Evolutionary conservation across 768 basidiomycete genomes (phyloP).

Genomic region (Trametes elegans): DNA sequence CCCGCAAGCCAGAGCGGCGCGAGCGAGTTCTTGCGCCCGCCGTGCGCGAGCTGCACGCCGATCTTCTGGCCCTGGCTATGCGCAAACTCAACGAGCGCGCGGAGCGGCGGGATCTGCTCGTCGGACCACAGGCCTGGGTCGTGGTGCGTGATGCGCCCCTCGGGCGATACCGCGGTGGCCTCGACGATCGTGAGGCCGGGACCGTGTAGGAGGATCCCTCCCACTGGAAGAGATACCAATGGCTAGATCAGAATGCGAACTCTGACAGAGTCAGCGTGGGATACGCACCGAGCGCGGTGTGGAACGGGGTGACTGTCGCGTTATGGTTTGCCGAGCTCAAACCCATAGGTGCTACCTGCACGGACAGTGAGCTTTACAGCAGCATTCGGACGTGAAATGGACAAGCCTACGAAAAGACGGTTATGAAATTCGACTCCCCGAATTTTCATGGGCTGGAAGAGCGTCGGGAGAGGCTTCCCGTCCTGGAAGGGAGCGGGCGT

Average conservation of each 20-base stretch:
- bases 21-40: constrained; percentile 67
- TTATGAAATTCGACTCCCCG: constrained; percentile 31
- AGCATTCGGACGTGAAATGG: not conserved
- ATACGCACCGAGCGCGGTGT: constrained; percentile 43
- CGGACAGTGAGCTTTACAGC: no score
- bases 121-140: constrained; percentile 62
- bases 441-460: constrained; percentile 49
- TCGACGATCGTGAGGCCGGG: constrained; percentile 63
- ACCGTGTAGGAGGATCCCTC: constrained; percentile 47
- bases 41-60: constrained; percentile 73
- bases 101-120: constrained; percentile 44
- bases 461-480: not conserved
- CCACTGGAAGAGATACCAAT: constrained; percentile 35
- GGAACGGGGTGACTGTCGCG: constrained; percentile 53
- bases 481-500: constrained; percentile 31
- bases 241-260: no score
- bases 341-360: constrained; percentile 52
- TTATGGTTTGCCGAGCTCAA: constrained; percentile 54
- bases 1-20: constrained; percentile 57
- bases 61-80: constrained; percentile 66
- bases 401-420: constrained; percentile 24
- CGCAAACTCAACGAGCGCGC: constrained; percentile 62
- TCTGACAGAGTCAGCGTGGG: no score
- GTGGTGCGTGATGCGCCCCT: constrained; percentile 60
- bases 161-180: constrained; percentile 58